Conservation (phyloP, 108 stramenopile species). For the Epipyxis sp. region DNA sequence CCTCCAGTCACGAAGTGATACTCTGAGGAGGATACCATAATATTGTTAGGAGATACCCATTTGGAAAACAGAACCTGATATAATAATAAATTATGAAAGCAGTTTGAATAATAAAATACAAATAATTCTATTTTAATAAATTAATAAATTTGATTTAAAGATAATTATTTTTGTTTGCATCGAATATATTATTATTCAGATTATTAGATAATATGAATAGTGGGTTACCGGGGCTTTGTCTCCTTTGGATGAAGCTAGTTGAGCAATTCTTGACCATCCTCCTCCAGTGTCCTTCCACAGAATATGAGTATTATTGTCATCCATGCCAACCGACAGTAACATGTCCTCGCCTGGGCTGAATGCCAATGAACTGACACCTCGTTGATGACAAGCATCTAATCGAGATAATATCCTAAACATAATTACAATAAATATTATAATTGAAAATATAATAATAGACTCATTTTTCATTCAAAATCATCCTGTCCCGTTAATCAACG, state of each 20-base stretch:
- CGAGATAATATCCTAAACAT: neutral
- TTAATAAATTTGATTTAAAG: too few species aligned
- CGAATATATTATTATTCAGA: too few species aligned
- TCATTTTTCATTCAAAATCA: too few species aligned
- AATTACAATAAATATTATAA: too few species aligned
- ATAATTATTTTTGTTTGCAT: too few species aligned
- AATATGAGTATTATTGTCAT: conserved; percentile 19
- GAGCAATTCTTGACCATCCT: conserved; percentile 1
- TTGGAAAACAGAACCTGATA: neutral
- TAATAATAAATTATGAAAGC: too few species aligned
- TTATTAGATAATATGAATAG: too few species aligned
- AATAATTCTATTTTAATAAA: too few species aligned
- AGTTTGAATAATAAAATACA: too few species aligned
- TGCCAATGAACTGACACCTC: neutral
- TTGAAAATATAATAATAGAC: too few species aligned
- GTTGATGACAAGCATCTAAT: conserved; percentile 25
- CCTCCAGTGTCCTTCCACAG: conserved; percentile 26
- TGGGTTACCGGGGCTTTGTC: neutral
- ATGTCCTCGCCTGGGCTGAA: neutral
- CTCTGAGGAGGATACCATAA: neutral
- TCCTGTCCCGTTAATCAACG: too few species aligned
- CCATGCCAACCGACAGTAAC: conserved; percentile 20
- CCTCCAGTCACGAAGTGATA: conserved; percentile 18
- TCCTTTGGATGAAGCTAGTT: neutral
- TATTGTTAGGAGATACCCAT: neutral